A percentile compares a stretch with the other conserved stretches of the same genome.
phyloP scores from a whole-genome alignment of 805 yeast species.

The Priceomyces fermenticarens region DNA sequence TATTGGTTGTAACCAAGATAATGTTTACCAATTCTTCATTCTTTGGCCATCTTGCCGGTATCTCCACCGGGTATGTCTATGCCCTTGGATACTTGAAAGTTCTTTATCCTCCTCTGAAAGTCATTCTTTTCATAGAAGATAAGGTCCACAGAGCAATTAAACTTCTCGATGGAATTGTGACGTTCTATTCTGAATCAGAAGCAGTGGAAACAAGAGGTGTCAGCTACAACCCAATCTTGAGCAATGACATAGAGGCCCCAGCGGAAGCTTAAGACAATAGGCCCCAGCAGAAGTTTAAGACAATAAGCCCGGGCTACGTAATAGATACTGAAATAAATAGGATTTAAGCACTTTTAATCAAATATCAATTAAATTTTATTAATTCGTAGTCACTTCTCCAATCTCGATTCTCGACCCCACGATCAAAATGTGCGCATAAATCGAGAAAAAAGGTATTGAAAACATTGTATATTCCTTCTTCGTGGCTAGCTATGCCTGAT shows the following conservation, averaged over 20 bases:
- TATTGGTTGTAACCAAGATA: slow-evolving; percentile 46
- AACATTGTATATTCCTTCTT: no score
- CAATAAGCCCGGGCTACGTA: no score
- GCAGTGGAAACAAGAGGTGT: slow-evolving; percentile 45
- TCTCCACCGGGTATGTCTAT: slow-evolving; percentile 63
- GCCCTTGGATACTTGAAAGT: slow-evolving; percentile 54
- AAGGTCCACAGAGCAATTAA: slow-evolving; percentile 49
- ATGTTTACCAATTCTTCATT: slow-evolving; percentile 66
- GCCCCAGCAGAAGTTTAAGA: no score
- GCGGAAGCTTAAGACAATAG: no score
- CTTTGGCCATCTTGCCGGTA: slow-evolving; percentile 70
- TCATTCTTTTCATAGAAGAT: slow-evolving; percentile 62
- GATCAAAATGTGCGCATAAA: no score
- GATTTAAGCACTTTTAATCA: no score
- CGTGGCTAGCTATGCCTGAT: no score
- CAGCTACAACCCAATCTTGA: slow-evolving; percentile 26
- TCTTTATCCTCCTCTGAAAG: slow-evolving; percentile 64
- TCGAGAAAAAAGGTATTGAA: no score
- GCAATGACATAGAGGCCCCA: slow-evolving; percentile 18
- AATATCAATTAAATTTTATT: no score
- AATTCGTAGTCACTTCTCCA: no score
- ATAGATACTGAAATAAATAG: no score
- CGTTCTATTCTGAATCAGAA: slow-evolving; percentile 59
- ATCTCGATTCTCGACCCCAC: no score
- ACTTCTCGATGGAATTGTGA: slow-evolving; percentile 51